These are phyloP conservation scores for Verticillium albo-atrum DNA, from an alignment of 2,329 filamentous ascomycete species.

Conservation along the genomic window DNA sequence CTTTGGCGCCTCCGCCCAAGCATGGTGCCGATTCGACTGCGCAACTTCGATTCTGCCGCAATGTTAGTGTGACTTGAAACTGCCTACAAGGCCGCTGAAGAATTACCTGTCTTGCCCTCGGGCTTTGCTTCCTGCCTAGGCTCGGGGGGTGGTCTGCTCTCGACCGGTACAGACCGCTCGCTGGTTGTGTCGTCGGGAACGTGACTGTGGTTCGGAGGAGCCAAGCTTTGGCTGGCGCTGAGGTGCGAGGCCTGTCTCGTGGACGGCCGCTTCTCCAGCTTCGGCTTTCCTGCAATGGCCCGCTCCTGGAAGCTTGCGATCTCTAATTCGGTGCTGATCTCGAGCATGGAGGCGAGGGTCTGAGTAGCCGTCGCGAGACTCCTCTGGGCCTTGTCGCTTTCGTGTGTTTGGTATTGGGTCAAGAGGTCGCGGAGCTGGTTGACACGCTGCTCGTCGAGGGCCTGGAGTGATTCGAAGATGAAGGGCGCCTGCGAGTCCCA, in stretches of 20 bases:
- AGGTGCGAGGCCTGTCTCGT: conserved; percentile 38
- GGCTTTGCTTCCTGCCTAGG: conserved; percentile 25
- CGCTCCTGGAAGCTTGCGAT: conserved; percentile 41
- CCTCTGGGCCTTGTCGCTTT: conserved; percentile 80
- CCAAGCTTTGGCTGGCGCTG: conserved; percentile 14
- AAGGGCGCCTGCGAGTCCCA: conserved; percentile 96
- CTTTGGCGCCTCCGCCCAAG: conserved; percentile 63
- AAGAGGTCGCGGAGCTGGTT: conserved; percentile 88
- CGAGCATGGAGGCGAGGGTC: conserved; percentile 76
- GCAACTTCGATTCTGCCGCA: conserved; percentile 47
- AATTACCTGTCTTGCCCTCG: conserved; percentile 23
- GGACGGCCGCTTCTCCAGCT: conserved; percentile 36
- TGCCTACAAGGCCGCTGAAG: not conserved
- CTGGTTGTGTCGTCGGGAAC: conserved; percentile 33
- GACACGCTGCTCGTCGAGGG: conserved; percentile 80
- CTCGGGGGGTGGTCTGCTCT: conserved; percentile 25
- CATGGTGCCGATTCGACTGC: conserved; percentile 66
- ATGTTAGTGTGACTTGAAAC: conserved; percentile 8
- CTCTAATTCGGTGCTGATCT: conserved; percentile 82
- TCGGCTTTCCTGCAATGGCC: conserved; percentile 9
- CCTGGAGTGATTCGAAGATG: conserved; percentile 89
- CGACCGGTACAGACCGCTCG: conserved; percentile 33
- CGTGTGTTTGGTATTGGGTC: conserved; percentile 90
- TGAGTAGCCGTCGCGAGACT: conserved; percentile 70
- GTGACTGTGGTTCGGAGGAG: conserved; percentile 20